Base-by-base conservation (phyloP, 352 stramenopile species). In the Pilasporangium apinafurcum region DNA sequence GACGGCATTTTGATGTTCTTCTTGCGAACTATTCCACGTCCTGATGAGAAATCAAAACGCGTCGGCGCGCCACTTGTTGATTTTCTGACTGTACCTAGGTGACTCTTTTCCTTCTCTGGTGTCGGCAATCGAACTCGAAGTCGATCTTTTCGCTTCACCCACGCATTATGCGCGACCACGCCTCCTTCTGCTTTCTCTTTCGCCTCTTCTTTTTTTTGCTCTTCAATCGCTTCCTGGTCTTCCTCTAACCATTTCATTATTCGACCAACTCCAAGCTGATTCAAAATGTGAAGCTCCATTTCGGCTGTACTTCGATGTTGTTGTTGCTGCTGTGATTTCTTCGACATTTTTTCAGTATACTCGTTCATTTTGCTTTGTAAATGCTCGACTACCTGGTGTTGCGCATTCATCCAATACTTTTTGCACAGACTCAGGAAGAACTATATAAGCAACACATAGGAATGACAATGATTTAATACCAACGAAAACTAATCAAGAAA, bases 171-270 rank as follows among this genome's bases (percentile, higher is more conserved):
- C 0, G 80, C 75, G 21, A 86, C 53, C n/a, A 84, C 54, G 12
- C 76, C 76, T 9, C 76, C 79, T 10, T 92, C 78, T 0, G 63
- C 48, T 37, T 94, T 89, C 25, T 90, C 71, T 18, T 76, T 68
- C 9, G 71, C 47, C 39, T 88, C 76, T n/a, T 90, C 65, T n/a
- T 68, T 65, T 42, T 74, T 70, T 35, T 83, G 62, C 29, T 70
- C 70, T 16, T 89, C 61, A 25, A 90, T 65, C 7, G 67, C 76
- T 31, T 94, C 77, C 0, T 63, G 46, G 24, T 91, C 79, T 34
- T 89, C 65, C 35, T 92, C 75, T 8, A 87, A 43, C 76, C 79
- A 90, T 36, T 82, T 66, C 44, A 89, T 45, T 59, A 92, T 86
- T 26, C 75, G 73, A 39, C 78, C 73, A 18, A 87, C 62, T 14